A percentile compares a stretch with the other conserved stretches of the same genome.
Evolutionary conservation across 192 early-diverging fungal genomes (phyloP).

Genomic region (Phycomyces nitens): DNA sequence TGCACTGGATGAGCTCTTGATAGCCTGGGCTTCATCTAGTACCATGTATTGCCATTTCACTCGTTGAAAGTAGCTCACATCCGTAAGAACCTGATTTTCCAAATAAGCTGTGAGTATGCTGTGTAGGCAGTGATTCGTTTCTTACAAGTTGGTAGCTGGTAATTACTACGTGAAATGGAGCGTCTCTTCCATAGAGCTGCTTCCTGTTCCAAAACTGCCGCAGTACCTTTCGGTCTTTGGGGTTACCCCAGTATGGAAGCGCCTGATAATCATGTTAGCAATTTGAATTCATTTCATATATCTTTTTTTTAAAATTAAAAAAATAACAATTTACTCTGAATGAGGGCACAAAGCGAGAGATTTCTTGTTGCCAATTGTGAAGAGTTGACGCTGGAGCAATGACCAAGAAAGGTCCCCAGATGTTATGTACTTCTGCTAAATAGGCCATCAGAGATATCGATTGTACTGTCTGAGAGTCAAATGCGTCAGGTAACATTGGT

Average conservation of each 20-base stretch:
- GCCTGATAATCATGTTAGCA: constrained; percentile 18
- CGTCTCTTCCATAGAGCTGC: constrained; percentile 68
- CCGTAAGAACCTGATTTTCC: constrained; percentile 53
- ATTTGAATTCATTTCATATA: background rate
- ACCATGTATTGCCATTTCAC: constrained; percentile 97
- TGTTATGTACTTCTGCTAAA: constrained; percentile 78
- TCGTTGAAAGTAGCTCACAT: constrained; percentile 74
- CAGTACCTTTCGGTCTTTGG: constrained; percentile 76
- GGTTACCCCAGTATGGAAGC: constrained; percentile 87
- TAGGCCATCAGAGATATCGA: constrained; percentile 87
- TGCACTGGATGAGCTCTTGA: constrained; percentile 85
- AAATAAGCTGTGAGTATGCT: background rate
- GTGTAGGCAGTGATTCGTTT: no score
- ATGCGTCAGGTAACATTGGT: constrained; percentile 6
- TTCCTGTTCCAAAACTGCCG: constrained; percentile 79
- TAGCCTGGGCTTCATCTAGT: constrained; percentile 91
- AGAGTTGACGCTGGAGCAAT: constrained; percentile 86
- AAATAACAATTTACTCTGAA: constrained; percentile 51
- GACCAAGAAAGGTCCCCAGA: constrained; percentile 91
- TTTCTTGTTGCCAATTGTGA: constrained; percentile 92
- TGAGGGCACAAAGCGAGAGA: constrained; percentile 73
- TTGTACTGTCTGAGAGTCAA: constrained; percentile 70
- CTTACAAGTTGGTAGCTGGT: constrained; percentile 82
- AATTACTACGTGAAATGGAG: constrained; percentile 85
- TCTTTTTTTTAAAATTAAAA: background rate